phyloP scores from a whole-genome alignment of 176 grass and related monocot genomes.

The Carex kokanica region DNA sequence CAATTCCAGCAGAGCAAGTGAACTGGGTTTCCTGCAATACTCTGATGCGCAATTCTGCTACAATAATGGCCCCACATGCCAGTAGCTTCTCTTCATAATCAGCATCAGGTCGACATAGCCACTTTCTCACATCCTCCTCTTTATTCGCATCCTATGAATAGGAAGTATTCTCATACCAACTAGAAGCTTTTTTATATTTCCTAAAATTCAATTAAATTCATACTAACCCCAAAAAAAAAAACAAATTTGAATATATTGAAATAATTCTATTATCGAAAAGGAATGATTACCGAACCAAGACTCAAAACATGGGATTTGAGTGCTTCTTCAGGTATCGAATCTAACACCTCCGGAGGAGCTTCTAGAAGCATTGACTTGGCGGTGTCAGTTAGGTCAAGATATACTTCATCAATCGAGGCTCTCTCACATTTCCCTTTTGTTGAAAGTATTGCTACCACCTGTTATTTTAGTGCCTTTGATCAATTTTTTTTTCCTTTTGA shows the following conservation, averaged over 20 bases:
- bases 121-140: conserved; percentile 60
- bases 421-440: conserved; percentile 86
- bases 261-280: neutral
- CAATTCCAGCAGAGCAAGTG: conserved; percentile 89
- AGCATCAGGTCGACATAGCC: conserved; percentile 55
- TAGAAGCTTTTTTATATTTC: neutral
- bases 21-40: conserved; percentile 81
- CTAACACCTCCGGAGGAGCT: conserved; percentile 42
- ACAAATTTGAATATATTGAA: neutral
- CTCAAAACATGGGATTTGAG: conserved; percentile 71
- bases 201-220: neutral
- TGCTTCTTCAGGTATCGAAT: conserved; percentile 55
- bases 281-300: conserved; percentile 47
- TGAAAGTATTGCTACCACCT: conserved; percentile 76
- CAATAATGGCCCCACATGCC: conserved; percentile 83
- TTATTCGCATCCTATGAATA: conserved; percentile 35
- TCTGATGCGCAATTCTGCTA: conserved; percentile 61
- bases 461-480: neutral
- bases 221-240: neutral
- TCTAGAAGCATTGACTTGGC: conserved; percentile 76
- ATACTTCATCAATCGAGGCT: conserved; percentile 93
- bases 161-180: neutral
- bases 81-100: conserved; percentile 72
- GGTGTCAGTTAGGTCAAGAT: conserved; percentile 88
- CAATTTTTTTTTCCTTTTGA: neutral